phyloP scores from a whole-genome alignment of 2,329 filamentous ascomycete genomes.

The Decorospora gaudefroyi region DNA sequence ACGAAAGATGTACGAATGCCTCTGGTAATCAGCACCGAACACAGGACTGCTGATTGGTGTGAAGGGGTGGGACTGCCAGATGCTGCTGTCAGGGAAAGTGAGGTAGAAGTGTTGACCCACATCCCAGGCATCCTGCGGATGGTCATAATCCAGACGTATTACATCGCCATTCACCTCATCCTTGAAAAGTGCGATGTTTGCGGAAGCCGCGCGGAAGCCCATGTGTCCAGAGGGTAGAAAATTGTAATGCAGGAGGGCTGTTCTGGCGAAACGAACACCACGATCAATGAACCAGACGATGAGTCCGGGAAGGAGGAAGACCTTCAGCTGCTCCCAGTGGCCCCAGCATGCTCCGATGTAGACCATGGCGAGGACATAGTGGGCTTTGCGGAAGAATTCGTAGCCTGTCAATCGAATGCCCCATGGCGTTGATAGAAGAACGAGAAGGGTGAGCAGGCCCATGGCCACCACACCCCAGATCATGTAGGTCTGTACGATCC shows the following conservation, averaged over 20 bases:
- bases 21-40: slow-evolving; percentile 30
- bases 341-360: slow-evolving; percentile 77
- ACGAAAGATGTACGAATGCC: slow-evolving; percentile 45
- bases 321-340: slow-evolving; percentile 67
- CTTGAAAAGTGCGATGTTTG: slow-evolving; percentile 37
- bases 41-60: slow-evolving; percentile 45
- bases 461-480: slow-evolving; percentile 75
- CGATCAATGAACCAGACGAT: slow-evolving; percentile 69
- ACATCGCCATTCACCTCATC: slow-evolving; percentile 55
- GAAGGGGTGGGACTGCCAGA: slow-evolving; percentile 76
- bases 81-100: slow-evolving; percentile 66
- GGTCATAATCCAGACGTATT: slow-evolving; percentile 67
- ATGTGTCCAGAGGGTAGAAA: slow-evolving; percentile 39
- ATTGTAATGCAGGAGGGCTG: slow-evolving; percentile 62
- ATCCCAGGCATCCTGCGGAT: slow-evolving; percentile 64
- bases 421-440: slow-evolving; percentile 62
- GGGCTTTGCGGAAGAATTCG: slow-evolving; percentile 75
- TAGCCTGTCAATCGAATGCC: slow-evolving; percentile 71
- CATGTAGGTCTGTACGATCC: slow-evolving; percentile 68
- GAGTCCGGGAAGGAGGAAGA: slow-evolving; percentile 56
- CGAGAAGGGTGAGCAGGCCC: slow-evolving; percentile 64
- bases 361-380: slow-evolving; percentile 73
- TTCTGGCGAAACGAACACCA: slow-evolving; percentile 61
- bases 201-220: slow-evolving; percentile 36
- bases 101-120: slow-evolving; percentile 74